Percentiles rank a stretch among this genome's conserved stretches.
Conservation (phyloP, 345 rosid genomes). For the Theobroma cacao region DNA sequence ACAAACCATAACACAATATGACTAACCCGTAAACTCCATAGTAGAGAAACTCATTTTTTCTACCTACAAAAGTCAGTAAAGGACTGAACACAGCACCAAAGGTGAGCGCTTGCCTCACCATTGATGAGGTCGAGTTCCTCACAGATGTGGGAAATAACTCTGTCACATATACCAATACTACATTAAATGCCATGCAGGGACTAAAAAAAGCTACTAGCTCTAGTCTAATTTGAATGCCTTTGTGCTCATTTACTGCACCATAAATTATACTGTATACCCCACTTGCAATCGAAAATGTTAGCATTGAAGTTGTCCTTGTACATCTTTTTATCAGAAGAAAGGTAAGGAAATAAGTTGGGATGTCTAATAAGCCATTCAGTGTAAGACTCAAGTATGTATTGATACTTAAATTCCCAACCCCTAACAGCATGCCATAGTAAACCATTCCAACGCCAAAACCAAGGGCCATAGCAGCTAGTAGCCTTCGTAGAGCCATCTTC, state of each 20-base stretch:
- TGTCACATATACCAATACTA: conserved; percentile 22
- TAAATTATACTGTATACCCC: conserved; percentile 36
- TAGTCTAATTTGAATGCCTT: conserved; percentile 26
- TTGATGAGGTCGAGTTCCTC: conserved; percentile 38
- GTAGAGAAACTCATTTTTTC: conserved; percentile 10
- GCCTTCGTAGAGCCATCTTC: conserved; percentile 18
- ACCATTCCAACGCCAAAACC: conserved; percentile 45
- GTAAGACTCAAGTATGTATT: conserved; percentile 38
- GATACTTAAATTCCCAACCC: conserved; percentile 38
- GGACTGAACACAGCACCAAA: conserved; percentile 31
- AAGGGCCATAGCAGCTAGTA: conserved; percentile 24
- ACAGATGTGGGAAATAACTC: conserved; percentile 42
- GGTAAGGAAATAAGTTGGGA: conserved; percentile 36
- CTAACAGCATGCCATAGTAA: conserved; percentile 46
- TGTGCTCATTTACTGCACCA: conserved; percentile 11
- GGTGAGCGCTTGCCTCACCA: conserved; percentile 37
- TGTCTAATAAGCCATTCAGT: conserved; percentile 39
- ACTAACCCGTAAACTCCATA: conserved; percentile 40
- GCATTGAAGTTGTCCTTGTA: conserved; percentile 36
- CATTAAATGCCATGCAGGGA: neutral
- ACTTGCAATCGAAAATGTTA: conserved; percentile 28
- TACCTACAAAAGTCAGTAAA: conserved; percentile 28
- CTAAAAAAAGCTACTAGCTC: conserved; percentile 53
- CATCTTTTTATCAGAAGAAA: conserved; percentile 28
- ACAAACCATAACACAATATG: conserved; percentile 30